Evolutionary conservation across 2,329 filamentous ascomycete genomes (phyloP), one percentile per base, ranked within the genome.

Genomic region (Paecilomyces variotii): DNA sequence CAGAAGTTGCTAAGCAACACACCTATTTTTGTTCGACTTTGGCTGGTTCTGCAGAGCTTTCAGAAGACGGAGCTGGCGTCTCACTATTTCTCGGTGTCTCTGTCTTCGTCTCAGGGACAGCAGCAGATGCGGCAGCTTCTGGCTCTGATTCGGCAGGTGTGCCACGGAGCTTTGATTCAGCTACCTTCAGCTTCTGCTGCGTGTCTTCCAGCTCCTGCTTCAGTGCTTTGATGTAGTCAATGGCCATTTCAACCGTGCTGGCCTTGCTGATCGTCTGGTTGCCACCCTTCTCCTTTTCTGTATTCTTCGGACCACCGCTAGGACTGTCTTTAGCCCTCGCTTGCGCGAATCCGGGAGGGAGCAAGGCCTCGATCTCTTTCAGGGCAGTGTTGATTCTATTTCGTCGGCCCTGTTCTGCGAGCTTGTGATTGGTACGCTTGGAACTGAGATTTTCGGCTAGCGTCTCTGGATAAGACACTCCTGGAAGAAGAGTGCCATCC

Each of bases 401-500:
- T 60, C 94, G 83, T 54, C 94, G 86, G 5, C 94, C 94, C 77
- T 99, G 94, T 76, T 99, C 94, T 19, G 94, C 94, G 64, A 99
- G 90, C 75, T 99, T 99, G 78, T 99, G 94, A 51, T 91, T 96
- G 1, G 94, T 97, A 56, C 93, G 88, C 78, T 99, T 99, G 2
- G 91, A 96, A 0, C 92, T 97, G 27, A 99, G 79, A 64, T 96
- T 96, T 25, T 92, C 95, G 5, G 92, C 96, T 50, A 99, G 81
- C 56, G 92, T 90, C 65, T 89, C 91, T 0, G 93, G 92, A 66
- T 97, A 97, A 1, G 88, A 89, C 11, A 97, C 88, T 11, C 93
- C 93, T 0, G 92, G 92, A 0, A 97, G 85, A 58, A 88, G 87
- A 55, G 91, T 97, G 54, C 94, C 94, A 72, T 97, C 94, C 10